Conservation (phyloP, 805 yeast species). For the Starmerella davenportii region DNA sequence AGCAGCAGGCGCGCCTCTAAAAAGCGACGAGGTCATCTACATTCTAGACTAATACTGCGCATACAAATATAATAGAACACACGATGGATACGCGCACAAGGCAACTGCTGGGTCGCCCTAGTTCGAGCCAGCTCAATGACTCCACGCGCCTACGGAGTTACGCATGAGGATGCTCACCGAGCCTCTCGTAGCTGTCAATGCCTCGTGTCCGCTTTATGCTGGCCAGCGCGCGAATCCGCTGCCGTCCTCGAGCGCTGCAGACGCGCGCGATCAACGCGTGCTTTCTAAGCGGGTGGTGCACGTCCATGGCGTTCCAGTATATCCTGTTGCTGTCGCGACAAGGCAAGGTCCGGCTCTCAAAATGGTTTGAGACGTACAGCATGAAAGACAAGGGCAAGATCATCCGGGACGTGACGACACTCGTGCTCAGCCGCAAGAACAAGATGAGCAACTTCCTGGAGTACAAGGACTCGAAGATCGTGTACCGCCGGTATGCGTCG, state of each 20-base stretch:
- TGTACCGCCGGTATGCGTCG: slow-evolving; percentile 85
- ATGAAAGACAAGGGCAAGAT: slow-evolving; percentile 73
- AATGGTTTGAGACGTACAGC: slow-evolving; percentile 79
- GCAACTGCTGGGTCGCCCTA: too few relatives aligned
- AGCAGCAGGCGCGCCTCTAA: not conserved
- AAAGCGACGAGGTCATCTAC: not conserved
- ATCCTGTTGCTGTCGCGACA: slow-evolving; percentile 73
- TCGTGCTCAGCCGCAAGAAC: slow-evolving; percentile 67
- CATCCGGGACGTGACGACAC: slow-evolving; percentile 68
- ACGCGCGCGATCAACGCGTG: too few relatives aligned
- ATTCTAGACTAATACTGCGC: not conserved
- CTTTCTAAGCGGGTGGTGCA: too few relatives aligned
- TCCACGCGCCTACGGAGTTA: too few relatives aligned
- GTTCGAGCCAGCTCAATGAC: too few relatives aligned
- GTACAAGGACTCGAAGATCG: slow-evolving; percentile 65
- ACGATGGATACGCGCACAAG: too few relatives aligned
- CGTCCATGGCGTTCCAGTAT: slow-evolving; percentile 70
- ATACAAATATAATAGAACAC: not conserved
- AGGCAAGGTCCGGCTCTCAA: slow-evolving; percentile 81
- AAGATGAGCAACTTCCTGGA: slow-evolving; percentile 93
- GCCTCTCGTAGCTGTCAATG: too few relatives aligned
- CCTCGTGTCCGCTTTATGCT: too few relatives aligned
- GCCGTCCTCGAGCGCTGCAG: too few relatives aligned
- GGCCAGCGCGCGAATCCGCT: too few relatives aligned
- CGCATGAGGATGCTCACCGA: too few relatives aligned